phyloP scores from a whole-genome alignment of 805 yeast species.

The Torulaspora gathmanii region DNA sequence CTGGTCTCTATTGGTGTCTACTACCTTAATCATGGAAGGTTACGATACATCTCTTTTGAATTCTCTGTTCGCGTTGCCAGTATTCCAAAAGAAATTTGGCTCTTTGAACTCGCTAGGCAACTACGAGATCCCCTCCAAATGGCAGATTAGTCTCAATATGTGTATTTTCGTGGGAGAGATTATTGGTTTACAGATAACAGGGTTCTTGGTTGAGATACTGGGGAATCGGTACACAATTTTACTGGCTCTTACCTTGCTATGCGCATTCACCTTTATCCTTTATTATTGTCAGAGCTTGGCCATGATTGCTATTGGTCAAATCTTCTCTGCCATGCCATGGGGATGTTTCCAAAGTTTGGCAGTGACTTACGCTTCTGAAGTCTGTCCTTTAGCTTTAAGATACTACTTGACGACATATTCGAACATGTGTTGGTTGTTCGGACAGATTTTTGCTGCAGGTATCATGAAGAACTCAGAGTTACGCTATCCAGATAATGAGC shows the following conservation, averaged over 20 bases:
- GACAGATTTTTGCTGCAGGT: slow-evolving; percentile 36
- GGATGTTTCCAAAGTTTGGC: slow-evolving; percentile 51
- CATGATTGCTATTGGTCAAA: slow-evolving; percentile 41
- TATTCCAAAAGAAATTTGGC: slow-evolving; percentile 43
- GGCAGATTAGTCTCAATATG: slow-evolving; percentile 40
- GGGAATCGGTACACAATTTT: slow-evolving; percentile 44
- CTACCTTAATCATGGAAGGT: slow-evolving; percentile 47
- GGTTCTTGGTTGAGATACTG: slow-evolving; percentile 41
- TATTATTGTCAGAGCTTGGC: slow-evolving; percentile 43
- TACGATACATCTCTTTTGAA: slow-evolving; percentile 42
- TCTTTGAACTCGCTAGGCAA: slow-evolving; percentile 22
- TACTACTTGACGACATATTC: no score
- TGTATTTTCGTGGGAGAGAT: slow-evolving; percentile 39
- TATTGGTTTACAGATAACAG: slow-evolving; percentile 44
- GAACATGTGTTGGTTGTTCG: no score
- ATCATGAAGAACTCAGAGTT: slow-evolving; percentile 39
- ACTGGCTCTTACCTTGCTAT: slow-evolving; percentile 30
- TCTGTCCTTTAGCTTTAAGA: no score
- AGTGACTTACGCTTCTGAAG: slow-evolving; percentile 42
- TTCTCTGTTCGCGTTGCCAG: slow-evolving; percentile 44
- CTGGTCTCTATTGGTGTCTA: slow-evolving; percentile 45
- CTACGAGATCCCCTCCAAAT: slow-evolving; percentile 38
- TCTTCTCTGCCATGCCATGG: slow-evolving; percentile 47
- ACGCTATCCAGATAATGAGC: slow-evolving; percentile 22
- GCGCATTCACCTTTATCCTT: slow-evolving; percentile 43